A percentile compares a stretch with the other conserved stretches of the same genome.
phyloP scores from a whole-genome alignment of 768 basidiomycete genomes.

The Chalciporus chontae region DNA sequence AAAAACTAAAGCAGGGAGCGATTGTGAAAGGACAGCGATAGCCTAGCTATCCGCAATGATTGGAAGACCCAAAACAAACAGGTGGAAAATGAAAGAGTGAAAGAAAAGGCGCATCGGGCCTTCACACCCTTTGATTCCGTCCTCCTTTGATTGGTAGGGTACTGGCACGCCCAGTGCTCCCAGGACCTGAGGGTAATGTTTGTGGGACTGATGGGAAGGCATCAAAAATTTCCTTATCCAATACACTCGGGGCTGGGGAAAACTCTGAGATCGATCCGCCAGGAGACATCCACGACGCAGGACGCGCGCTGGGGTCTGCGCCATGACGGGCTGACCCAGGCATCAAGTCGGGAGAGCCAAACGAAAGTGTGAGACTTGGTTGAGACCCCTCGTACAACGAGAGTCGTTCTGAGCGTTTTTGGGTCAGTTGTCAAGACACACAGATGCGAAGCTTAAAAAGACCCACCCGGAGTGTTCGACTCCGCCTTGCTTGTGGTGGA shows the following conservation, averaged over 20 bases:
- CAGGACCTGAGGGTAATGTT: conserved; percentile 35
- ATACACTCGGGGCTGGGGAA: conserved; percentile 34
- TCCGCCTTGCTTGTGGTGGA: conserved; percentile 46
- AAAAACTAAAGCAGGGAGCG: background rate
- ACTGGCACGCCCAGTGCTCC: conserved; percentile 17
- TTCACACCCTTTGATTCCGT: conserved; percentile 22
- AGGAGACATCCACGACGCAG: conserved; percentile 48
- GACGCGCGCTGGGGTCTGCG: conserved; percentile 25
- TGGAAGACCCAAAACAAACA: conserved; percentile 1
- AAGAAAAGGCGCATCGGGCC: conserved; percentile 7
- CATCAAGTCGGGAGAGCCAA: conserved; percentile 18
- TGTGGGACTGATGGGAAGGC: conserved; percentile 71
- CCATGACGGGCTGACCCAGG: conserved; percentile 10
- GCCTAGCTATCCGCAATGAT: conserved; percentile 9
- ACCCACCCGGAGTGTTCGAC: conserved; percentile 37
- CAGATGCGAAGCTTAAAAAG: background rate
- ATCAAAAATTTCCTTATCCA: conserved; percentile 63
- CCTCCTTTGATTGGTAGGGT: conserved; percentile 28
- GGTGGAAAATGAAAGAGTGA: background rate
- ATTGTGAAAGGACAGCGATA: conserved; percentile 2
- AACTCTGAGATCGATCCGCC: conserved; percentile 39
- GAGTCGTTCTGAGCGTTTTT: conserved; percentile 18
- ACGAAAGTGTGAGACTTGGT: conserved; percentile 20
- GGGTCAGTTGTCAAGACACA: background rate
- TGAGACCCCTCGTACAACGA: conserved; percentile 28